phyloP scores from a whole-genome alignment of 2,329 filamentous ascomycete species.

The Trichophyton simii region DNA sequence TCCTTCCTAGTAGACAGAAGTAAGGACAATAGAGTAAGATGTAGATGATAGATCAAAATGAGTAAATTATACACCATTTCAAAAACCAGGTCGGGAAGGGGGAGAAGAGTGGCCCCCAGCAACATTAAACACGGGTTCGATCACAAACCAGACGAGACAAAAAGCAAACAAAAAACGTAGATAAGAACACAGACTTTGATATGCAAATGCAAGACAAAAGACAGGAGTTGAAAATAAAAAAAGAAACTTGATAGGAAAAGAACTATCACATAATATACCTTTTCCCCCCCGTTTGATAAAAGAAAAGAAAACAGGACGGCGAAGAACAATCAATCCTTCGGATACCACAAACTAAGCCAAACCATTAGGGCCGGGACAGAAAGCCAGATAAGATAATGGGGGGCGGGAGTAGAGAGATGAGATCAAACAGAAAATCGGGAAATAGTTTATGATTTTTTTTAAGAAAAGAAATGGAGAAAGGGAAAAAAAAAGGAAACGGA shows the following conservation, averaged over 20 bases:
- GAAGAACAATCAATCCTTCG: conserved; percentile 6
- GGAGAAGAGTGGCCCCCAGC: background rate
- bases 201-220: conserved; percentile 5
- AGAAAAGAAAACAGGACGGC: conserved; percentile 9
- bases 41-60: background rate
- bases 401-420: background rate
- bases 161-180: conserved; percentile 4
- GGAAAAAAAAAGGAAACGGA: conserved; percentile 2
- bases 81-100: background rate
- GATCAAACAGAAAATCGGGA: background rate
- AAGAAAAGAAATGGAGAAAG: background rate
- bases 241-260: conserved; percentile 6
- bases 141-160: background rate
- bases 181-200: conserved; percentile 1
- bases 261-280: conserved; percentile 11
- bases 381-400: background rate
- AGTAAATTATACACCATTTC: background rate
- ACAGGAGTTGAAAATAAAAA: conserved; percentile 6
- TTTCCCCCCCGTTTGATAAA: conserved; percentile 2
- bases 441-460: background rate
- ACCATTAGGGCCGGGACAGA: background rate
- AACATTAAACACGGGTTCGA: background rate
- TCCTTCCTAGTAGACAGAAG: background rate
- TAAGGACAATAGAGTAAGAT: background rate
- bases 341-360: background rate